Base-by-base conservation (phyloP, 116 monocot genomes). In the Dioscorea cayenensis region DNA sequence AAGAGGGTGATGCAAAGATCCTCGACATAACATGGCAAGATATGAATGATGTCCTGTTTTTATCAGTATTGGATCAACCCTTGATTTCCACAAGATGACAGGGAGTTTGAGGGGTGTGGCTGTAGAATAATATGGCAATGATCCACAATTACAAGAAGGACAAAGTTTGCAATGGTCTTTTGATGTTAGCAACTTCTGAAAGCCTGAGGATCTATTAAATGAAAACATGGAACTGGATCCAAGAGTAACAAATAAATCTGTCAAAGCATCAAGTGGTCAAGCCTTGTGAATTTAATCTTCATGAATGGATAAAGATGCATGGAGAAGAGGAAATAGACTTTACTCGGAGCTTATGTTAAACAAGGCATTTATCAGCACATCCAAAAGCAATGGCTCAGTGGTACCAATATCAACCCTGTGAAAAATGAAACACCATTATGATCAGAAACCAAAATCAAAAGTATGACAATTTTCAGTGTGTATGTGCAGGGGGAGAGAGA, bases 341-440 rank as follows among this genome's bases (percentile, higher is more conserved):
- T 92, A 95, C 92, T 92, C 90, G 10, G 92, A 84, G 72, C 85
- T 95, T 78, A 95, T 77, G 75, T 77, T 78, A 62, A 70, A 67
- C 73, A 95, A 78, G 5, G 92, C 87, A 77, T 92, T 95, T 73
- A 92, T 74, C 61, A 95, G 68, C 36, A 85, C 80, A 73, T 95
- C 95, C 68, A 95, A 36, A 81, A 92, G 85, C 76, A 95, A 75
- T 35, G 87, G 85, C 58, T 95, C 95, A 36, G 70, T 77, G 16
- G 80, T 95, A 76, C 95, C 92, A 75, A 95, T 89, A 74, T 95
- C 95, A 61, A 95, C 78, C 92, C 92, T 92, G 87, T 73, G 21
- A 77, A 60, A 63, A 28, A 59, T 27, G 5, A 69, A 28, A 6
- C 17, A 55, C 2, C 4, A 18, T n/a, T 19, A 55, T 51, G 51